Conservation (phyloP, 176 grass and related monocot genomes). For the Oryza glaberrima region DNA sequence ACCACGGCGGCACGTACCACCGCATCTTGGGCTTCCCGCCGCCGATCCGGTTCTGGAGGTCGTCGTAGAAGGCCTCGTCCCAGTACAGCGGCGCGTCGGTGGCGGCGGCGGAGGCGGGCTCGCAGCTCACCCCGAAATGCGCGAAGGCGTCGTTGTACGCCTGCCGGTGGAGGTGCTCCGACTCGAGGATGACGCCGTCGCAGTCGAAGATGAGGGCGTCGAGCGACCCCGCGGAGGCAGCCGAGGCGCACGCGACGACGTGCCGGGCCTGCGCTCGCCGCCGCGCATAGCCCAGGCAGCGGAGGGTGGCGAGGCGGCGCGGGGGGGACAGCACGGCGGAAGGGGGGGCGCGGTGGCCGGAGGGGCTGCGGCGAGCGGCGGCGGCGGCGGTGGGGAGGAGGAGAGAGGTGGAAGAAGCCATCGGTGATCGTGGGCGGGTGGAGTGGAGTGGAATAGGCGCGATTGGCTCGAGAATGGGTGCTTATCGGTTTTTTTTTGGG, state of each 20-base stretch:
- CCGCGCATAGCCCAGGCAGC: slow-evolving; percentile 3
- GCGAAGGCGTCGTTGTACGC: slow-evolving; percentile 96
- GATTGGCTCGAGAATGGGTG: slow-evolving; percentile 28
- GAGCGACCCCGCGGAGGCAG: slow-evolving; percentile 39
- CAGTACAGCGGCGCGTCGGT: slow-evolving; percentile 57
- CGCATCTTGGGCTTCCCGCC: slow-evolving; percentile 99
- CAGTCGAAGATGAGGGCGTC: slow-evolving; percentile 94
- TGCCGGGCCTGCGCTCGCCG: not conserved
- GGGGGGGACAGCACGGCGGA: slow-evolving; percentile 24
- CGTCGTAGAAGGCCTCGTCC: slow-evolving; percentile 81
- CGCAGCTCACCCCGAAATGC: slow-evolving; percentile 76
- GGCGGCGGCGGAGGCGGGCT: not conserved
- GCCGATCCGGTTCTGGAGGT: slow-evolving; percentile 83
- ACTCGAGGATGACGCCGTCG: slow-evolving; percentile 93
- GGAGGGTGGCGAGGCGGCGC: slow-evolving; percentile 26
- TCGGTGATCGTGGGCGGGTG: not conserved
- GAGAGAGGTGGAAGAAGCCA: slow-evolving; percentile 60
- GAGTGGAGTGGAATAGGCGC: slow-evolving; percentile 31
- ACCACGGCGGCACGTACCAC: slow-evolving; percentile 50
- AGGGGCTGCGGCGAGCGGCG: slow-evolving; percentile 16
- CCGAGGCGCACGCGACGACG: slow-evolving; percentile 36
- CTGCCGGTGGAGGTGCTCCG: slow-evolving; percentile 92
- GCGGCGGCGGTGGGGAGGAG: slow-evolving; percentile 32
- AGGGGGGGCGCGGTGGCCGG: not conserved
- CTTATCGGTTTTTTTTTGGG: slow-evolving; percentile 16